Conservation (phyloP, 1,139 yeast species). For the Magnusiomyces magnusii region DNA sequence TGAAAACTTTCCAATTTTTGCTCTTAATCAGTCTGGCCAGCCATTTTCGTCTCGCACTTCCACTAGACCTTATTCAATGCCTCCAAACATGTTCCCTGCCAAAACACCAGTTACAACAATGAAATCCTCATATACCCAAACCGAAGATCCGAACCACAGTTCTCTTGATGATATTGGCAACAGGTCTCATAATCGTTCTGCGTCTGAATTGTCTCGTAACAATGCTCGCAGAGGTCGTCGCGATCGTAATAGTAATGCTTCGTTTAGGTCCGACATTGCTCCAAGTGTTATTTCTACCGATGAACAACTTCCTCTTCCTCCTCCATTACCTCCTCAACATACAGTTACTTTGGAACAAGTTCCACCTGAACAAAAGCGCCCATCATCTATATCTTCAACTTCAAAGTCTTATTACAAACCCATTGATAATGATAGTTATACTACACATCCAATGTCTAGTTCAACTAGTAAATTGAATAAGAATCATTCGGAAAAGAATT, state of each 20-base stretch:
- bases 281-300: not conserved
- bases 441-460: not conserved
- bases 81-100: not conserved
- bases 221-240: not conserved
- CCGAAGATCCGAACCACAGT: not conserved
- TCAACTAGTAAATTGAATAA: not conserved
- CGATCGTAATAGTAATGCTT: not conserved
- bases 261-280: not conserved
- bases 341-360: not conserved
- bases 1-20: not conserved
- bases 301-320: not conserved
- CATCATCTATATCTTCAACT: not conserved
- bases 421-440: not conserved
- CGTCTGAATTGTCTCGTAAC: not conserved
- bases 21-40: not conserved
- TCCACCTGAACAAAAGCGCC: not conserved
- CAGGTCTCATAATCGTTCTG: not conserved
- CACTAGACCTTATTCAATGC: not conserved
- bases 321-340: constrained; percentile 3
- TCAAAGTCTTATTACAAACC: not conserved
- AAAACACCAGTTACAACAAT: not conserved
- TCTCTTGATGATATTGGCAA: not conserved
- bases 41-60: not conserved
- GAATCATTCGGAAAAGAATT: not conserved
- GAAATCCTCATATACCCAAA: not conserved